phyloP scores from a whole-genome alignment of 495 filamentous ascomycete genomes.

The Lichenothelia convexa region DNA sequence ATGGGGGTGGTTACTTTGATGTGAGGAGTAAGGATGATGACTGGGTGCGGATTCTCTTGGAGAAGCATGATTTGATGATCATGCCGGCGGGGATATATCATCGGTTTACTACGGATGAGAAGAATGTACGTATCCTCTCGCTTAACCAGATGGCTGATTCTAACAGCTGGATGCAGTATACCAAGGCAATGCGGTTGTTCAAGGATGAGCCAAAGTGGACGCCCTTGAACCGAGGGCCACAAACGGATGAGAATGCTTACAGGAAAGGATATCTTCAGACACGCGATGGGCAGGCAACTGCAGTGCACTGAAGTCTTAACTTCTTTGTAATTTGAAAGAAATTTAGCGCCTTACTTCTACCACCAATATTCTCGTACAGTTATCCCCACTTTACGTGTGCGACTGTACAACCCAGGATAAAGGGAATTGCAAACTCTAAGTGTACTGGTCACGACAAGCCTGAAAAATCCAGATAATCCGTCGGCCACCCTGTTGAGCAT shows the following conservation, averaged over 20 bases:
- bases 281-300: constrained; percentile 7
- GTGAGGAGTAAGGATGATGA: constrained; percentile 56
- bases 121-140: constrained; percentile 47
- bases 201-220: constrained; percentile 99
- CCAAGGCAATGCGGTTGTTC: constrained; percentile 92
- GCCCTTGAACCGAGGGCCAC: constrained; percentile 62
- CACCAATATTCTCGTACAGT: too few relatives aligned
- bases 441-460: too few relatives aligned
- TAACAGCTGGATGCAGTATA: constrained; percentile 40
- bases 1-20: constrained; percentile 85
- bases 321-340: neutral
- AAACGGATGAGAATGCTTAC: constrained; percentile 60
- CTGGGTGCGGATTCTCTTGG: constrained; percentile 72
- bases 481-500: too few relatives aligned
- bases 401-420: too few relatives aligned
- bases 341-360: too few relatives aligned
- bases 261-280: constrained; percentile 54
- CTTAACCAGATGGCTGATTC: neutral
- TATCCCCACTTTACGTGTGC: too few relatives aligned
- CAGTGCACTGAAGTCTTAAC: neutral
- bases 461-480: too few relatives aligned
- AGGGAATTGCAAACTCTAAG: too few relatives aligned
- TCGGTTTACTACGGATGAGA: constrained; percentile 81
- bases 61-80: constrained; percentile 61
- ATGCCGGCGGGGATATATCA: constrained; percentile 95